phyloP scores from a whole-genome alignment of 176 grass and related monocot species.

The Oryza nivara region DNA sequence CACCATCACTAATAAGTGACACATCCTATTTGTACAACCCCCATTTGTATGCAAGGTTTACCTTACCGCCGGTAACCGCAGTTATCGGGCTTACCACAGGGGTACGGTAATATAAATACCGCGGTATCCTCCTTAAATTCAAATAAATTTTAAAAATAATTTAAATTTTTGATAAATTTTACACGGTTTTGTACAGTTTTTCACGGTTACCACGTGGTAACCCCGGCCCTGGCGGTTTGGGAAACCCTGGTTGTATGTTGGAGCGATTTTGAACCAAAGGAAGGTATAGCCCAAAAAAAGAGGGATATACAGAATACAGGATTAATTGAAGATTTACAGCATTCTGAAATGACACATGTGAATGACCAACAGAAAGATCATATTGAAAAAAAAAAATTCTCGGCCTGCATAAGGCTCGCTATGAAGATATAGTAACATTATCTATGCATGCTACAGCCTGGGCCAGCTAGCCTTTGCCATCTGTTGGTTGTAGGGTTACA shows the following conservation, averaged over 20 bases:
- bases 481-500: neutral
- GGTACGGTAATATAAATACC: too few species aligned
- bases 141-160: too few species aligned
- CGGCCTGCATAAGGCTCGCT: slow-evolving; percentile 3
- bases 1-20: too few species aligned
- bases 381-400: neutral
- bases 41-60: neutral
- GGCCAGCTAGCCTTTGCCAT: slow-evolving; percentile 7
- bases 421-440: slow-evolving; percentile 11
- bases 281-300: neutral
- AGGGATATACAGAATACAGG: neutral
- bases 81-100: too few species aligned
- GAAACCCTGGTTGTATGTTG: neutral
- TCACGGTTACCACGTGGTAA: too few species aligned
- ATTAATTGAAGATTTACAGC: neutral
- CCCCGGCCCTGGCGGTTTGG: too few species aligned
- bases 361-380: neutral
- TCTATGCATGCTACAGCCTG: slow-evolving; percentile 21
- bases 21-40: neutral
- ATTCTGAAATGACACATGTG: neutral
- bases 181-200: too few species aligned
- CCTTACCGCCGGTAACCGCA: too few species aligned
- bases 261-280: neutral
- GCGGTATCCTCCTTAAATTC: too few species aligned
- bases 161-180: too few species aligned